Base-by-base conservation (phyloP, 805 yeast genomes). In the Komagataella mondaviorum region DNA sequence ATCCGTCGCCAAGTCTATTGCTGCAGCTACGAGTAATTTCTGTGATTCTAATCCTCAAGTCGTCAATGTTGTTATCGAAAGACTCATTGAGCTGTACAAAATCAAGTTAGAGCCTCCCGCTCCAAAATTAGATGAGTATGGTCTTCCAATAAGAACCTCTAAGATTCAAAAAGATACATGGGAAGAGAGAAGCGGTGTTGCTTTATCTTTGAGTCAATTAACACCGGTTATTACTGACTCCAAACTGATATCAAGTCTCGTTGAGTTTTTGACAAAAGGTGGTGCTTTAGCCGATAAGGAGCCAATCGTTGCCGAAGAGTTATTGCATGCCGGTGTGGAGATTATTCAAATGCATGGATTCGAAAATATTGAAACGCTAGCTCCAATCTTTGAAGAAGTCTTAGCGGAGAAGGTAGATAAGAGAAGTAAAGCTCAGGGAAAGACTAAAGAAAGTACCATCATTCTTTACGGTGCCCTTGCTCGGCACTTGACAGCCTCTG, bases 391-490 rank as follows among this genome's bases (percentile, higher is more conserved):
- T 59, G 97, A 91, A 64, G 60, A 64, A 6, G 77, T 85, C 43
- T 72, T 88, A 48, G 68, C 78, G 5, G 75, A 76, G 20, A 69
- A 72, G 39, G 39, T 30, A 14, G 76, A 75, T 51, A 66, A 67
- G 47, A 74, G 75, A 17, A 69, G 72, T 6, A 72, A 70, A 52
- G 60, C 67, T 6, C 82, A 79, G 57, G 88, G 83, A 63, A 69
- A 70, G 39, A 76, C 88, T 55, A 82, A 82, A 59, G 95, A 89
- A 64, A 78, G 86, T 59, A 84, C 84, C 17, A 86, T 93, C 58
- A 84, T 93, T 52, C 71, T 91, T 47, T 93, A 91, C 60, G 99
- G 99, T 58, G 80, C 93, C 3, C 75, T 90, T 55, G 98, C 96
- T 1, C 84, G 85, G 54, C 96, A 93, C 70, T 74, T 93, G 65